These are phyloP conservation scores for Solanum pennellii DNA, from an alignment of 257 asterid species.

Conservation along the genomic window DNA sequence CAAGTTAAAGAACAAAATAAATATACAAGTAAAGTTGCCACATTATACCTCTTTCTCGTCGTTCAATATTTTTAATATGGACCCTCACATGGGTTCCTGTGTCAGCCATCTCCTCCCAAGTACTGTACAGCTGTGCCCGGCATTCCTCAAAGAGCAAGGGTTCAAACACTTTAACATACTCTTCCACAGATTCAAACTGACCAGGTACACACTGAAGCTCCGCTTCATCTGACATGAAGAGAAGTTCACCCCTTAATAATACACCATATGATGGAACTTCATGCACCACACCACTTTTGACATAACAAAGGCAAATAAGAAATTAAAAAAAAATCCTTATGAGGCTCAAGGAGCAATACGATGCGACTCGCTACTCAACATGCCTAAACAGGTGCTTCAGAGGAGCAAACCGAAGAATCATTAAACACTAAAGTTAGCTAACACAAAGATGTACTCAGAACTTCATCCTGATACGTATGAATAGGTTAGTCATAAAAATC, in stretches of 20 bases:
- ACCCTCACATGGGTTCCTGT: slow-evolving; percentile 68
- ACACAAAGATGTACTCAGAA: background rate
- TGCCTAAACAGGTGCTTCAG: background rate
- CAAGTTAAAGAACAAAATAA: background rate
- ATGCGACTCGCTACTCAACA: background rate
- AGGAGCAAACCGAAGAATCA: background rate
- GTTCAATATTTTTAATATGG: slow-evolving; percentile 59
- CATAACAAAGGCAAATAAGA: background rate
- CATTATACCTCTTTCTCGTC: slow-evolving; percentile 84
- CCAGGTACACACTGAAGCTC: slow-evolving; percentile 95
- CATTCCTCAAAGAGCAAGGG: slow-evolving; percentile 99
- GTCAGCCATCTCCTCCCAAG: slow-evolving; percentile 87
- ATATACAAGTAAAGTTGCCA: slow-evolving; percentile 1
- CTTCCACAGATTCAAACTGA: slow-evolving; percentile 84
- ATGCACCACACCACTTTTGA: background rate
- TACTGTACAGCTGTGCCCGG: slow-evolving; percentile 85
- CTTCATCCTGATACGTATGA: background rate
- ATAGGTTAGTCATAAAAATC: background rate
- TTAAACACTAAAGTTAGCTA: background rate
- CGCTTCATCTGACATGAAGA: slow-evolving; percentile 63
- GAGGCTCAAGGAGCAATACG: background rate
- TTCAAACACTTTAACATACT: slow-evolving; percentile 84
- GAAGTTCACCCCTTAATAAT: background rate
- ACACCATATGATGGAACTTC: background rate
- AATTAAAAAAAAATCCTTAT: background rate